Conservation (phyloP, 2,329 filamentous ascomycete genomes). For the Ascochyta lentis region DNA sequence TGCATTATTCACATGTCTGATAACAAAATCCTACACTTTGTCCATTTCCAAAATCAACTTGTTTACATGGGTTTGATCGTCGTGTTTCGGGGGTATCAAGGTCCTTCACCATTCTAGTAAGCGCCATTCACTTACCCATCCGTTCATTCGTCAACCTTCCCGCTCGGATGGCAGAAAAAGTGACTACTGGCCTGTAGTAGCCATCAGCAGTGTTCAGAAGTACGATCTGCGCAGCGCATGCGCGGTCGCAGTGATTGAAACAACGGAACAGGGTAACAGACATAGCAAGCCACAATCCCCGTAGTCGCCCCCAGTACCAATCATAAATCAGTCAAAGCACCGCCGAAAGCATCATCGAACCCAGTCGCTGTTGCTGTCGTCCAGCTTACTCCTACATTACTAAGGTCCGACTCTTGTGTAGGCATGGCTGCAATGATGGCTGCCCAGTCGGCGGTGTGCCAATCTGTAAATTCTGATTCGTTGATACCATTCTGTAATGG, state of each 20-base stretch:
- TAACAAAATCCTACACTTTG: not conserved
- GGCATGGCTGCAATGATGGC: slow-evolving; percentile 9
- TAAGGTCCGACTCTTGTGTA: not conserved
- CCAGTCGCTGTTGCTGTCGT: slow-evolving; percentile 6
- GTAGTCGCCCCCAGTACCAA: not conserved
- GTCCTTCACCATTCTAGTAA: not conserved
- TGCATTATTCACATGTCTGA: not conserved
- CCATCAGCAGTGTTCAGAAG: not conserved
- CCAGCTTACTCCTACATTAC: slow-evolving; percentile 14
- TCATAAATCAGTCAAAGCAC: slow-evolving; percentile 4
- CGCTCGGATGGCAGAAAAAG: not conserved
- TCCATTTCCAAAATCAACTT: slow-evolving; percentile 1
- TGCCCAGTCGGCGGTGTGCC: slow-evolving; percentile 44
- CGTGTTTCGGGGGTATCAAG: slow-evolving; percentile 1
- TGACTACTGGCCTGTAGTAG: not conserved
- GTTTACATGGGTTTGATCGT: not conserved
- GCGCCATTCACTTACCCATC: slow-evolving; percentile 13
- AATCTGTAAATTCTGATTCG: slow-evolving; percentile 37
- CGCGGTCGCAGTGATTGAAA: slow-evolving; percentile 2
- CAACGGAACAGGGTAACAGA: slow-evolving; percentile 16
- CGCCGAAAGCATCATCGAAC: slow-evolving; percentile 6
- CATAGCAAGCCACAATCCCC: slow-evolving; percentile 6
- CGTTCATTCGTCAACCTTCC: slow-evolving; percentile 8
- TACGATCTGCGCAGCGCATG: not conserved
- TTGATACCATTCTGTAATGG: slow-evolving; percentile 41